Evolutionary conservation across 2,329 filamentous ascomycete species (phyloP), one percentile per base, ranked within the genome.

Genomic region (Periconia sp.): DNA sequence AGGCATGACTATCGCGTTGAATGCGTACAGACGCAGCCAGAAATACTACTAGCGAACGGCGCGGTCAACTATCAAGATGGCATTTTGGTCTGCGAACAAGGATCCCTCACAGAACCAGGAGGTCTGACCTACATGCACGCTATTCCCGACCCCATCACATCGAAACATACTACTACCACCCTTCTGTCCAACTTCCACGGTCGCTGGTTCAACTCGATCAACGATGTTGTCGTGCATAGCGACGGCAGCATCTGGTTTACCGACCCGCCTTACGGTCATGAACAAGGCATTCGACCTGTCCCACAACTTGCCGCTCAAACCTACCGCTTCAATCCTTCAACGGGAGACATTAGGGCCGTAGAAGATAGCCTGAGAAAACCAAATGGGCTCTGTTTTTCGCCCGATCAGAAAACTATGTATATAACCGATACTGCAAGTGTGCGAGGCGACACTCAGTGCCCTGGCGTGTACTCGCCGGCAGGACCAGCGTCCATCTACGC

Each of bases 241-340:
- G 63, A 69, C 5, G 70, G 71, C 28, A 66, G 69, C 13, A 68
- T 78, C 40, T 77, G 73, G 71, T 77, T 77, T 56, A 76, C 75
- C 1, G 74, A 77, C 45, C 70, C 72, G 5, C 44, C 59, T 19
- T 62, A 57, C 21, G 59, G 55, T 15, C 54, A 34, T 19, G 49
- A 58, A 15, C 55, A 61, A 28, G 52, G 49, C 11, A 56, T 57
- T 21, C 55, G 56, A 15, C 59, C 64, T 1, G 34, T 18, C 4
- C 59, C 60, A 4, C 35, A 54, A 29, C 44, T 65, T 2, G 58
- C 56, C 1, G 57, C 54, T 16, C 57, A 63, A 25, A 53, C 57
- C 11, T 77, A 75, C 48, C 61, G 72, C 18, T 76, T 69, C 43
- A 63, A 70, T 30, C 66, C 68, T 0, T 39, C 25, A 5, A 73